A percentile compares a stretch with the other conserved stretches of the same genome.
These are phyloP conservation scores for Paspalum notatum DNA, from an alignment of 176 grass and related monocot species.

Conservation along the genomic window DNA sequence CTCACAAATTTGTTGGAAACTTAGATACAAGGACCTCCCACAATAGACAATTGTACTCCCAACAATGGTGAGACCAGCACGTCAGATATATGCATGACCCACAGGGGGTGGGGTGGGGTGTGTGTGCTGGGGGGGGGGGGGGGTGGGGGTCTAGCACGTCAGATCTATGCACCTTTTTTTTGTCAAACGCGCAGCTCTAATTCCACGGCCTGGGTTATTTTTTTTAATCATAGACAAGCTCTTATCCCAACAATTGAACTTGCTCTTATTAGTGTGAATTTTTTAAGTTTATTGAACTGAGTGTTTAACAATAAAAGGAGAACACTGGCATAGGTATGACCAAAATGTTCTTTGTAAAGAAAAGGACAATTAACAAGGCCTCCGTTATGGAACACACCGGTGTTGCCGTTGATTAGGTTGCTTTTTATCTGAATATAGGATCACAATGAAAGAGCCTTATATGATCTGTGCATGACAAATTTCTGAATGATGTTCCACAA, in stretches of 20 bases:
- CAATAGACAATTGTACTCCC: too few species aligned
- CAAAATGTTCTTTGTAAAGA: constrained; percentile 15
- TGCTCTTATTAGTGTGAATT: not conserved
- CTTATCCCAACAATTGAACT: not conserved
- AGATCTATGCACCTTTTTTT: too few species aligned
- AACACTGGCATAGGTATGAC: not conserved
- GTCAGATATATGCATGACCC: too few species aligned
- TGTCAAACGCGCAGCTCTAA: too few species aligned
- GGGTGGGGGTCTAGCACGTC: too few species aligned
- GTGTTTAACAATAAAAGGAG: constrained; percentile 15
- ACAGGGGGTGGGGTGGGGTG: too few species aligned
- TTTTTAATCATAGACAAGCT: not conserved
- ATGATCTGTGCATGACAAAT: not conserved
- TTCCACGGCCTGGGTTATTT: too few species aligned
- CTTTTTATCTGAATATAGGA: not conserved
- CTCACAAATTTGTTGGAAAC: not conserved
- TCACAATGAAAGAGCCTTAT: not conserved
- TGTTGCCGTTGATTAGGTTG: constrained; percentile 16
- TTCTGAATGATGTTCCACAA: constrained; percentile 33
- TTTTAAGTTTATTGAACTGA: not conserved
- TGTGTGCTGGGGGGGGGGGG: too few species aligned
- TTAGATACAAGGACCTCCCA: not conserved
- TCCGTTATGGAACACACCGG: not conserved
- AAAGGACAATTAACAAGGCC: not conserved
- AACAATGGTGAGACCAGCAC: too few species aligned